Conservation (phyloP, 2,329 filamentous ascomycete genomes). For the Neonectria magnoliae region DNA sequence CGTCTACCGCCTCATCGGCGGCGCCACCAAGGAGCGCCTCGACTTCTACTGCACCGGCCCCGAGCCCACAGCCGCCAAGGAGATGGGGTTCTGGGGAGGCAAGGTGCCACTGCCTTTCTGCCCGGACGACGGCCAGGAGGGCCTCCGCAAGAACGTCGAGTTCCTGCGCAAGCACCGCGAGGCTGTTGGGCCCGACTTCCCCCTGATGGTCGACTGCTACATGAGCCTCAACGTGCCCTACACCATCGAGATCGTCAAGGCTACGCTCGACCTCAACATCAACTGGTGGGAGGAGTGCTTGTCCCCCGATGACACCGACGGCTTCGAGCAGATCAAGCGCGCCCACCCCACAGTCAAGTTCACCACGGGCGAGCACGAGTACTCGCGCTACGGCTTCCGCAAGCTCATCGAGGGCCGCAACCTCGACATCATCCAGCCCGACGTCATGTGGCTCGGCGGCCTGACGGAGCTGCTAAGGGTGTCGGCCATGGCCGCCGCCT, state of each 20-base stretch:
- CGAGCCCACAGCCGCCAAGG: conserved; percentile 80
- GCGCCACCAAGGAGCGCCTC: conserved; percentile 83
- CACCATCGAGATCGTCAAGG: conserved; percentile 89
- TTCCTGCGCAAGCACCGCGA: conserved; percentile 88
- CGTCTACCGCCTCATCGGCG: conserved; percentile 93
- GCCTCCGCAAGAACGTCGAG: conserved; percentile 88
- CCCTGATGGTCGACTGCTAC: conserved; percentile 95
- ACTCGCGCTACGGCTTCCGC: conserved; percentile 92
- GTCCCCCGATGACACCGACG: conserved; percentile 90
- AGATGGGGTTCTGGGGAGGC: conserved; percentile 89
- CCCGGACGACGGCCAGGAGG: conserved; percentile 84
- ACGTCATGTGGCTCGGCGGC: conserved; percentile 97
- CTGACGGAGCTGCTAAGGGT: conserved; percentile 93
- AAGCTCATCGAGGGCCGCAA: conserved; percentile 93
- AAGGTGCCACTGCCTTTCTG: conserved; percentile 93
- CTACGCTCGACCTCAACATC: conserved; percentile 83
- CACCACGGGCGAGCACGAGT: conserved; percentile 96
- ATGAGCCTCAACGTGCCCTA: conserved; percentile 95
- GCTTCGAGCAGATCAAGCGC: conserved; percentile 88
- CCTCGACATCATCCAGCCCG: conserved; percentile 92
- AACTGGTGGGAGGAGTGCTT: conserved; percentile 99
- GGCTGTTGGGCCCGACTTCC: conserved; percentile 87
- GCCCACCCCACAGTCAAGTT: conserved; percentile 92
- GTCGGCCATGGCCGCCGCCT: conserved; percentile 87
- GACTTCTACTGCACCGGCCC: conserved; percentile 97